Base-by-base conservation (phyloP, 2,329 filamentous ascomycete species). In the Colletotrichum simmondsii region DNA sequence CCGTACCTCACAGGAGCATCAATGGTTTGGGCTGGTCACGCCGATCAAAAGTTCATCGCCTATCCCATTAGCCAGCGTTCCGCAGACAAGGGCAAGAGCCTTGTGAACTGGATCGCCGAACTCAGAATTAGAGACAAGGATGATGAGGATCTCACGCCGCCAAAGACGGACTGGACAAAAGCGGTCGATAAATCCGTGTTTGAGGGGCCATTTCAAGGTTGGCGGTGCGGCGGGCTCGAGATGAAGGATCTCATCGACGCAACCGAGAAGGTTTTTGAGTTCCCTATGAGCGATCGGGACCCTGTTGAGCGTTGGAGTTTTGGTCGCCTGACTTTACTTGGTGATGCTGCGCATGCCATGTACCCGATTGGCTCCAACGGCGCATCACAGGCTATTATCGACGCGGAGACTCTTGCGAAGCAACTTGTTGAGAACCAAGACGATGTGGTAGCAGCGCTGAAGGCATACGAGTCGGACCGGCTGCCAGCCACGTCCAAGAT, bases 361-460 rank as follows among this genome's bases (percentile, higher is more conserved):
- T 76, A 75, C 26, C 75, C 74, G 8, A 75, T 75, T 57, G 75
- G 74, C 19, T 74, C 74, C 8, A 75, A 76, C 60, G 74, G 74
- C n/a, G 73, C 73, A 8, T 71, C 62, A 7, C 68, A 71, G 26
- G 62, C 53, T n/a, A 66, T 71, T 16, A 71, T 71, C 7, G 62
- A 71, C 11, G 68, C 68, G 4, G 68, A 66, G 56, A 61, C 62
- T 28, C 46, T 71, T 56, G 62, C 56, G 14, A 61, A 46, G n/a
- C 24, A 28, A 26, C 62, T 71, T 14, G 30, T 30, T 8, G 62
- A 56, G 62, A 66, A 8, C 5, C 22, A 14, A 22, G 68, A 16
- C 1, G 64, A 71, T 4, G 58, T 68, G 1, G 57, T 58, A 28
- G 37, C 32, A 8, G 68, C 49, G 52, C 37, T 68, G 49, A 62